Evolutionary conservation across 2,329 filamentous ascomycete genomes (phyloP).

Genomic region (Fusarium oligoseptatum): DNA sequence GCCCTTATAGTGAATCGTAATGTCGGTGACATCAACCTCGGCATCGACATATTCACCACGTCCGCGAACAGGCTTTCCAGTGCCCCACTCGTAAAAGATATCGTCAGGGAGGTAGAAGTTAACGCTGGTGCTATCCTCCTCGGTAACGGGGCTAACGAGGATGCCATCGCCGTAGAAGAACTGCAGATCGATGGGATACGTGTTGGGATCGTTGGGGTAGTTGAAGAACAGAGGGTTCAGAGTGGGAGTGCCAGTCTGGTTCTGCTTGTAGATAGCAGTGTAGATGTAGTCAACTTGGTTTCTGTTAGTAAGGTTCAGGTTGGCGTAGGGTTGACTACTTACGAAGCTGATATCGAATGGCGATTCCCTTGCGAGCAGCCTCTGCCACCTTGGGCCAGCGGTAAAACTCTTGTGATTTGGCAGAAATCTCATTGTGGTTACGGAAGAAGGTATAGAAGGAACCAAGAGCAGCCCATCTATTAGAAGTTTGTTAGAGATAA

Average conservation of each 20-base stretch:
- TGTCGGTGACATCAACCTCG: constrained; percentile 60
- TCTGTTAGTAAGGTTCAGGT: neutral
- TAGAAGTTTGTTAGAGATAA: neutral
- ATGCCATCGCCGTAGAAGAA: constrained; percentile 63
- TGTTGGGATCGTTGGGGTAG: constrained; percentile 66
- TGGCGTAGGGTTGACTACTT: neutral
- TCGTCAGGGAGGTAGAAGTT: constrained; percentile 63
- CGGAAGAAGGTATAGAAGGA: constrained; percentile 78
- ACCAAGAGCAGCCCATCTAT: constrained; percentile 74
- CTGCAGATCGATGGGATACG: constrained; percentile 60
- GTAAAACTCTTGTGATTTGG: constrained; percentile 73
- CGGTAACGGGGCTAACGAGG: constrained; percentile 61
- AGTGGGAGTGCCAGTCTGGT: constrained; percentile 71
- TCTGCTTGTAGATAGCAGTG: constrained; percentile 74
- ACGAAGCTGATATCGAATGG: constrained; percentile 74
- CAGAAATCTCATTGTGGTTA: constrained; percentile 69
- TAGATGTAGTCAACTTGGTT: constrained; percentile 76
- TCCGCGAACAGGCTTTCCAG: constrained; percentile 59
- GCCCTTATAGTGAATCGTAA: constrained; percentile 75
- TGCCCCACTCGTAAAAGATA: constrained; percentile 64
- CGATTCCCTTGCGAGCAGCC: constrained; percentile 75
- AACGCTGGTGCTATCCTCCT: constrained; percentile 57
- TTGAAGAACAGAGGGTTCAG: constrained; percentile 79
- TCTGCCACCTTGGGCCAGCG: constrained; percentile 71
- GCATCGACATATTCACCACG: constrained; percentile 34